Evolutionary conservation across 2,329 filamentous ascomycete genomes (phyloP).

Genomic region (Pseudocercospora pini-densiflorae): DNA sequence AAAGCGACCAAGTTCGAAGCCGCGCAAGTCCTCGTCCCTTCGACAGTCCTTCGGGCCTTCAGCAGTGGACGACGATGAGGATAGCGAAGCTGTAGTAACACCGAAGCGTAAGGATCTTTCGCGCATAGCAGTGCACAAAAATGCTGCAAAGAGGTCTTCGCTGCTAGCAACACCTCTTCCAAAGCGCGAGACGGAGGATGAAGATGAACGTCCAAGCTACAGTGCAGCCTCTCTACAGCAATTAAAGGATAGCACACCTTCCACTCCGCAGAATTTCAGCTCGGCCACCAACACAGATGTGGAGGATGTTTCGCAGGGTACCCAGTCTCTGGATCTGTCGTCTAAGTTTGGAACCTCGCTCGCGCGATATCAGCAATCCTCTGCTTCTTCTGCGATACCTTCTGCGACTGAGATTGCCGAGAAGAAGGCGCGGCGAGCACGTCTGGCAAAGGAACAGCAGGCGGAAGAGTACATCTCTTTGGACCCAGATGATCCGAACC

Average conservation of each 20-base stretch:
- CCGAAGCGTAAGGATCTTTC: conserved; percentile 68
- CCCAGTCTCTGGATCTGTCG: conserved; percentile 49
- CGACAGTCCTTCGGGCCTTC: conserved; percentile 76
- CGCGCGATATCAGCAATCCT: conserved; percentile 36
- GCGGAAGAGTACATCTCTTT: conserved; percentile 66
- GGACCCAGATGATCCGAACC: conserved; percentile 59
- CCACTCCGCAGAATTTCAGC: conserved; percentile 70
- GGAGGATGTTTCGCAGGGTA: conserved; percentile 53
- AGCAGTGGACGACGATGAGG: conserved; percentile 58
- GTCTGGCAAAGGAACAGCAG: conserved; percentile 70
- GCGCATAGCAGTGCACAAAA: conserved; percentile 69
- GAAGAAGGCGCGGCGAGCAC: conserved; percentile 86
- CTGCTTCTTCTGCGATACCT: conserved; percentile 62
- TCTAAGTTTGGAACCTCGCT: conserved; percentile 61
- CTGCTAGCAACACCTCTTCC: conserved; percentile 55
- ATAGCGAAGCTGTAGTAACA: conserved; percentile 58
- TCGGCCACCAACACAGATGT: conserved; percentile 38
- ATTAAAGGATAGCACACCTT: conserved; percentile 82
- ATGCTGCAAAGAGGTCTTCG: conserved; percentile 60
- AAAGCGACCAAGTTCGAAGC: conserved; percentile 58
- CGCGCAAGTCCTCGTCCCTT: conserved; percentile 73
- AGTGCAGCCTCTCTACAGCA: conserved; percentile 86
- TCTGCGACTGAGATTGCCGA: conserved; percentile 85
- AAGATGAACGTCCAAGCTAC: conserved; percentile 77
- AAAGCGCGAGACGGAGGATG: conserved; percentile 54